Evolutionary conservation across 805 yeast genomes (phyloP), one percentile per base, ranked within the genome.

Genomic region (Candida coleopterorum): DNA sequence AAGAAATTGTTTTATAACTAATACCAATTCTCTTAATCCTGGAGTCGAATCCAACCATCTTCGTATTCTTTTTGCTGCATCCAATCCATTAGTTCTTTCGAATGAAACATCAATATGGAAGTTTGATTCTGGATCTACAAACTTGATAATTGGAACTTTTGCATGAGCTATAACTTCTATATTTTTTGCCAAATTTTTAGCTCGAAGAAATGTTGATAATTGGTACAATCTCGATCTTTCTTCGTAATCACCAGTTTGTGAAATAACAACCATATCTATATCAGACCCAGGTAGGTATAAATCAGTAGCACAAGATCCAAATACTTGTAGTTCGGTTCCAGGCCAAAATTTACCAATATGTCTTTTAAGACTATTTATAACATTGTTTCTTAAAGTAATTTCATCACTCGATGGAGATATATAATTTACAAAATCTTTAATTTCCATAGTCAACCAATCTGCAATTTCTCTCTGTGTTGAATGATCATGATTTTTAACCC

Each of bases 271-370:
- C 79, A 93, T 81, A 58, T 90, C 98, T 22, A 90, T 87, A 68
- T 90, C 98, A 0, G 96, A 86, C 2, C 95, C 95, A 0, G 97
- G 97, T 12, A 90, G 67, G 53, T 88, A 90, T 42, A 90, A 64
- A 53, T 89, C 96, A 0, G 97, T 89, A 0, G 97, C 96, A 56
- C 77, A 85, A 0, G 97, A 89, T 0, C 98, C 98, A 65, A 93
- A 90, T 6, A 89, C 95, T 43, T 81, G 81, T 4, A 84, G 75
- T 39, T 81, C 83, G 11, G 90, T 79, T 43, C 77, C 84, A 1
- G 79, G 79, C 96, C 97, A 90, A 36, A 81, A 62, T 2, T 59
- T 53, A 5, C 65, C 59, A 1, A 76, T 67, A 35, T 75, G 70
- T 6, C 57, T 53, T 43, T 81, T 76, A 22, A 93, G 61, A 35